phyloP scores from a whole-genome alignment of 1,284 basidiomycete genomes.

The Pseudozyma pruni region DNA sequence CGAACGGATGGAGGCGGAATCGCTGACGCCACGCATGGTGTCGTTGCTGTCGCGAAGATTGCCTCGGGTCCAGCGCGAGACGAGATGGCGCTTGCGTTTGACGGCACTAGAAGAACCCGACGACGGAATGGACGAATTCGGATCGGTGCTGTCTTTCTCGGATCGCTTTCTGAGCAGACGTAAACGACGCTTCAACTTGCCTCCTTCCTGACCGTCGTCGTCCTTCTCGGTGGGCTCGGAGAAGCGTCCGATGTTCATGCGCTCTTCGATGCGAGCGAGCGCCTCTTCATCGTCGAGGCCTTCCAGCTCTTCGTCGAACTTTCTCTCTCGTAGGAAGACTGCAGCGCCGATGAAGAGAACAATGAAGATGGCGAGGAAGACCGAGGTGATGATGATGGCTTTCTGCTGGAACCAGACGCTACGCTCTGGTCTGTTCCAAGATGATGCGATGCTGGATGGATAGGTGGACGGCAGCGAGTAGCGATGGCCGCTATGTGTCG shows the following conservation, averaged over 20 bases:
- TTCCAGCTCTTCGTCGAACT: conserved; percentile 47
- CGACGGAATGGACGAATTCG: conserved; percentile 34
- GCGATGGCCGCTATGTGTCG: conserved; percentile 15
- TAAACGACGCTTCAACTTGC: conserved; percentile 24
- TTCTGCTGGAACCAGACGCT: conserved; percentile 63
- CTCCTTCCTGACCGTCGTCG: neutral
- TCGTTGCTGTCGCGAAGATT: conserved; percentile 32
- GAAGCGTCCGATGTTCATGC: conserved; percentile 39
- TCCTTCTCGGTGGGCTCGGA: conserved; percentile 25
- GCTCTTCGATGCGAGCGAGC: conserved; percentile 39
- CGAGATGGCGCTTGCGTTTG: conserved; percentile 29
- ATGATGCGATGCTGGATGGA: conserved; percentile 52
- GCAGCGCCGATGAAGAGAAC: conserved; percentile 64
- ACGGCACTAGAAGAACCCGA: conserved; percentile 44
- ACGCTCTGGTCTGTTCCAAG: conserved; percentile 50
- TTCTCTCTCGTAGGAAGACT: conserved; percentile 63
- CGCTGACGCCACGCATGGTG: conserved; percentile 21
- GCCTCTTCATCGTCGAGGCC: conserved; percentile 53
- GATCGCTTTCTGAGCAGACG: conserved; percentile 21
- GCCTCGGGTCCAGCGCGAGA: conserved; percentile 37
- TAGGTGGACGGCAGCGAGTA: conserved; percentile 50
- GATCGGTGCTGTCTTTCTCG: conserved; percentile 25
- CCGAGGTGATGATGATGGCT: conserved; percentile 64
- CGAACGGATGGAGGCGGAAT: conserved; percentile 33
- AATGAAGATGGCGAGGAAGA: conserved; percentile 67